A percentile compares a stretch with the other conserved stretches of the same genome.
Conservation (phyloP, 2,329 filamentous ascomycete genomes). For the Alternaria arborescens region DNA sequence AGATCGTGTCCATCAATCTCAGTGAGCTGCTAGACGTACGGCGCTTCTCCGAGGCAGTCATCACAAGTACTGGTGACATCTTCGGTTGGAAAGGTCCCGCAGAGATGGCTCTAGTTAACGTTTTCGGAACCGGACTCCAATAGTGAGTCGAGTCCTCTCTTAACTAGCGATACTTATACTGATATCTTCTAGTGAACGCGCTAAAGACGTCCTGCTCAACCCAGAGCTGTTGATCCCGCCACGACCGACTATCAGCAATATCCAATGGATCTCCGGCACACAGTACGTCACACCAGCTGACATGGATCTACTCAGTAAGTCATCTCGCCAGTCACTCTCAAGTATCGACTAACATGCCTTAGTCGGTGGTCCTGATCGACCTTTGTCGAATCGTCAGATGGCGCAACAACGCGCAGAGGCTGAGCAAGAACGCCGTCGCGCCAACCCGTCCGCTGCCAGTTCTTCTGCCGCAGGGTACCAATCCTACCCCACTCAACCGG, state of each 20-base stretch:
- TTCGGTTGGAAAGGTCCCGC: constrained; percentile 89
- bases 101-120: constrained; percentile 81
- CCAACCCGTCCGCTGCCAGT: constrained; percentile 45
- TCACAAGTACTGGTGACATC: constrained; percentile 81
- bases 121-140: constrained; percentile 78
- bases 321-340: background rate
- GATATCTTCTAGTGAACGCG: constrained; percentile 50
- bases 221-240: constrained; percentile 75
- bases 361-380: constrained; percentile 86
- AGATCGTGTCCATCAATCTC: constrained; percentile 75
- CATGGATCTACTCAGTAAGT: constrained; percentile 78
- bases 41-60: constrained; percentile 72
- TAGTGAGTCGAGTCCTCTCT: constrained; percentile 58
- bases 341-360: constrained; percentile 7
- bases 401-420: constrained; percentile 80
- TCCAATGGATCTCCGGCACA: constrained; percentile 96
- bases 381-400: constrained; percentile 87
- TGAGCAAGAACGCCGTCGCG: constrained; percentile 59
- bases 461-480: constrained; percentile 40
- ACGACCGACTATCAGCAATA: constrained; percentile 89
- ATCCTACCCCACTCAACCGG: constrained; percentile 27
- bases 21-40: constrained; percentile 74
- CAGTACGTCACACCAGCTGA: constrained; percentile 88
- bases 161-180: constrained; percentile 4
- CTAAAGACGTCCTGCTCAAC: constrained; percentile 80